These are phyloP conservation scores for Zea luxurians DNA, from an alignment of 176 grass and related monocot genomes.

Conservation along the genomic window DNA sequence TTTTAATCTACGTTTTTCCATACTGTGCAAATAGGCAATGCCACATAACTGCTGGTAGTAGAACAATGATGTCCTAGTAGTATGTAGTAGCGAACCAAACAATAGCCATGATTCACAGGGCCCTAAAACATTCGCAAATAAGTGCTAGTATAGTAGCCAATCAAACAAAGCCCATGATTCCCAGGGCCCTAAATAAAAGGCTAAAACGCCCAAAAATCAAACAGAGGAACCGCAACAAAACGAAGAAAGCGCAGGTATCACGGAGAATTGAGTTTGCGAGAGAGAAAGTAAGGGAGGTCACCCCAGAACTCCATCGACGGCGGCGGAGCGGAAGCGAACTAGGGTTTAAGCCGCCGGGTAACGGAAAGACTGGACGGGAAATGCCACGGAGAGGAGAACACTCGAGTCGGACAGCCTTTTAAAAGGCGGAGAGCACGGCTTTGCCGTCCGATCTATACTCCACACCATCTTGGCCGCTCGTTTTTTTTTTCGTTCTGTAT, in stretches of 20 bases:
- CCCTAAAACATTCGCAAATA: too few relatives aligned
- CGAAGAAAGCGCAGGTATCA: not conserved
- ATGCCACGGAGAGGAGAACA: not conserved
- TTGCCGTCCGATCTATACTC: not conserved
- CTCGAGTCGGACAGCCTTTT: not conserved
- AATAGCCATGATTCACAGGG: too few relatives aligned
- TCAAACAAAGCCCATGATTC: not conserved
- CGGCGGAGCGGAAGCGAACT: not conserved
- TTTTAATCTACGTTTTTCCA: not conserved
- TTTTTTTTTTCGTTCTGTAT: too few relatives aligned
- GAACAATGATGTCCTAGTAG: not conserved
- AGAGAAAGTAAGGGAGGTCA: not conserved
- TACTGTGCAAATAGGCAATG: not conserved
- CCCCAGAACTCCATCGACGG: constrained; percentile 49
- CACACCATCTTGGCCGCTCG: not conserved
- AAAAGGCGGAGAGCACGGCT: not conserved
- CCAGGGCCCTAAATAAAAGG: not conserved
- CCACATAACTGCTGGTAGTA: not conserved
- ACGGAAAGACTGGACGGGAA: not conserved
- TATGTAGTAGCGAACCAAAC: too few relatives aligned
- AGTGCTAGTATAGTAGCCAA: not conserved
- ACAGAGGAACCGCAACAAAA: not conserved
- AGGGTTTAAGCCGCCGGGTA: not conserved
- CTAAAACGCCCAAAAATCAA: not conserved
- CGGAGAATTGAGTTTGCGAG: not conserved